Evolutionary conservation across 768 basidiomycete species (phyloP), one percentile per base, ranked within the genome.

Genomic region (Cubamyces sp.): DNA sequence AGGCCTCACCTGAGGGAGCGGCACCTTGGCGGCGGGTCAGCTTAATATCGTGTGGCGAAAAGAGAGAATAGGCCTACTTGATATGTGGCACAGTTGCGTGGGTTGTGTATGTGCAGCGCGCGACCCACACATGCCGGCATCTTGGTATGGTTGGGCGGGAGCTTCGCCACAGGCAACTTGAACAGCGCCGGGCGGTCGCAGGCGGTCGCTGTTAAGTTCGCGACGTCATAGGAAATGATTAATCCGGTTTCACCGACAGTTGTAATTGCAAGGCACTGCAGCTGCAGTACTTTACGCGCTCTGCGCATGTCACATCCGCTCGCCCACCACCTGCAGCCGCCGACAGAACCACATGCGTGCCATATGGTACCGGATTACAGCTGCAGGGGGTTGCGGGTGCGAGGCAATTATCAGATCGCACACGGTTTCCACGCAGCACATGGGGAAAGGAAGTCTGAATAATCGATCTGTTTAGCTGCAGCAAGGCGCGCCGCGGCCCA

Each of bases 361-460:
- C 53, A 12, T 15, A 42, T 26, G 54, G 41, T 30, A 23, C 42
- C 57, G 34, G 19, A 1, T 34, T 34, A 34, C 15, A 42, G 47
- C 39, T 40, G 45, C 50, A 53, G 21, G n/a, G 28, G 21, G 16
- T 19, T 1, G 34, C 37, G n/a, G 19, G n/a, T 37, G 52, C 21
- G 26, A 41, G 40, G 53, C 39, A 41, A 21, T n/a, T 54, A 54
- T 61, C 60, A 49, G 60, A 61, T 61, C 28, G 47, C 60, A 55
- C 60, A 61, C 48, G 60, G 40, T n/a, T 19, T 41, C 34, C 60
- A 61, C 60, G 60, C 60, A 61, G 60, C 53, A 48, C 19, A 12
- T 9, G 41, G 23, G 41, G 48, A 45, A 41, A 45, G 49, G 23
- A 51, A 26, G 26, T 25, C 41, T 8, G 50, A 21, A 51, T 37